Conservation (phyloP, 2,329 filamentous ascomycete genomes). For the Penicillium sclerotigenum region DNA sequence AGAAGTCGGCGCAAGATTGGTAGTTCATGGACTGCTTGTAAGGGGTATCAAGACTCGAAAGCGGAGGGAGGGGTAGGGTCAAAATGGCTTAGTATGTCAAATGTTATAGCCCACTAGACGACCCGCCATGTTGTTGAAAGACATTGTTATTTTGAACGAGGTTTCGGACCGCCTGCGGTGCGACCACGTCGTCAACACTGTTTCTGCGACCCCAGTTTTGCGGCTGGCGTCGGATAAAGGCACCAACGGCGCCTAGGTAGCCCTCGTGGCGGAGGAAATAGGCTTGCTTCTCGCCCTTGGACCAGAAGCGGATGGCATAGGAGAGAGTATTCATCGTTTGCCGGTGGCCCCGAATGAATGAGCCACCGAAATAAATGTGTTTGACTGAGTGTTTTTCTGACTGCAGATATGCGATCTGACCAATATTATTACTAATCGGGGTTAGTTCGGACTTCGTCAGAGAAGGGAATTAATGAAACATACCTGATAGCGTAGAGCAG, state of each 20-base stretch:
- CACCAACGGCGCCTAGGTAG: conserved; percentile 89
- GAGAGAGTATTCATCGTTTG: conserved; percentile 98
- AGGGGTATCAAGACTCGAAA: conserved; percentile 7
- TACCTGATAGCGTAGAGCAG: conserved; percentile 84
- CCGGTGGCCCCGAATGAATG: conserved; percentile 90
- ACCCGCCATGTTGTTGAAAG: conserved; percentile 14
- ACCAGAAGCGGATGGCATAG: conserved; percentile 98
- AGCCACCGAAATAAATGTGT: conserved; percentile 95
- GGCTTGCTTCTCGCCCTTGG: conserved; percentile 86
- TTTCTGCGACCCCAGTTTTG: conserved; percentile 84
- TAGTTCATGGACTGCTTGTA: not conserved
- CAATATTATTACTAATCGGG: conserved; percentile 79
- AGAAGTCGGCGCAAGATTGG: not conserved
- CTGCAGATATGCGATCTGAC: conserved; percentile 96
- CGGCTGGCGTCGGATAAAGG: conserved; percentile 88
- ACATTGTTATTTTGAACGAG: conserved; percentile 15
- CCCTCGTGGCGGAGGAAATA: conserved; percentile 96
- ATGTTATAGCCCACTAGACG: conserved; percentile 13
- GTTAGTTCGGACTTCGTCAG: conserved; percentile 23
- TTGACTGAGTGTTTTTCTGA: conserved; percentile 88
- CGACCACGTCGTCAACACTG: conserved; percentile 60
- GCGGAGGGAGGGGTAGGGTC: not conserved
- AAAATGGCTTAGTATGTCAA: not conserved
- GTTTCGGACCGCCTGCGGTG: conserved; percentile 27
- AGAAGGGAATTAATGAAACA: conserved; percentile 13